A percentile compares a stretch with the other conserved stretches of the same genome.
These are phyloP conservation scores for Knufia petricola DNA, from an alignment of 2,329 filamentous ascomycete species.

Conservation along the genomic window DNA sequence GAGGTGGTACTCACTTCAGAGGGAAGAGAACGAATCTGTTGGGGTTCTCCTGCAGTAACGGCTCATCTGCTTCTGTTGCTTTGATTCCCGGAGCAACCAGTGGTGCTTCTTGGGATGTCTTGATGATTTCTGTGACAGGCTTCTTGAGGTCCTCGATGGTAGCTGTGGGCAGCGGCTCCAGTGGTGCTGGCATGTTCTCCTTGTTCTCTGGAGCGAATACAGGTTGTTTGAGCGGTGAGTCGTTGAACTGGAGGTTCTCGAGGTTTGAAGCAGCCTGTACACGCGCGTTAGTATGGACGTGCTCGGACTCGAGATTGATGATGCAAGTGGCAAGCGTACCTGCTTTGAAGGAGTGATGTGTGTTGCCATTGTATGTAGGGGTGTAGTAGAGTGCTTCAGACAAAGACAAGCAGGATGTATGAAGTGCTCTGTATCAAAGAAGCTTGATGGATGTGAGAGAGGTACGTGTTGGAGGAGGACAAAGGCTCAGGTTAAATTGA, in stretches of 20 bases:
- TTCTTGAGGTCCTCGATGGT: constrained; percentile 50
- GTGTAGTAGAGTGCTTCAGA: constrained; percentile 8
- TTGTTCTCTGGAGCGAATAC: constrained; percentile 62
- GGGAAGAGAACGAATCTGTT: constrained; percentile 96
- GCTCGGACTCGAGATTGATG: constrained; percentile 28
- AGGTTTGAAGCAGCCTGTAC: constrained; percentile 74
- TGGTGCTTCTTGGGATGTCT: constrained; percentile 33
- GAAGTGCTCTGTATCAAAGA: constrained; percentile 14
- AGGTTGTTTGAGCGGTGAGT: constrained; percentile 85
- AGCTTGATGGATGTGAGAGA: constrained; percentile 9
- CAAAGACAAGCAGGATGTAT: constrained; percentile 13
- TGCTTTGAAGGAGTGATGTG: constrained; percentile 67
- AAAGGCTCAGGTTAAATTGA: constrained; percentile 3
- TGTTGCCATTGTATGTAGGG: constrained; percentile 55
- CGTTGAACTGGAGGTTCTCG: constrained; percentile 76
- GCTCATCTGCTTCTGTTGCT: constrained; percentile 69
- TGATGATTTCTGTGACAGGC: constrained; percentile 38
- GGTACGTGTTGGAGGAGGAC: constrained; percentile 11
- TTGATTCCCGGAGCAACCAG: constrained; percentile 47
- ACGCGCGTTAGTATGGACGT: constrained; percentile 31
- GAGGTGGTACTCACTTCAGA: constrained; percentile 83
- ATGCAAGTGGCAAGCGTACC: constrained; percentile 44
- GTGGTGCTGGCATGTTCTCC: constrained; percentile 60
- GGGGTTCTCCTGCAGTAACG: constrained; percentile 87
- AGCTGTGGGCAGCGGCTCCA: constrained; percentile 40